Conservation (phyloP, 2,329 filamentous ascomycete species). For the Fusarium falciforme region DNA sequence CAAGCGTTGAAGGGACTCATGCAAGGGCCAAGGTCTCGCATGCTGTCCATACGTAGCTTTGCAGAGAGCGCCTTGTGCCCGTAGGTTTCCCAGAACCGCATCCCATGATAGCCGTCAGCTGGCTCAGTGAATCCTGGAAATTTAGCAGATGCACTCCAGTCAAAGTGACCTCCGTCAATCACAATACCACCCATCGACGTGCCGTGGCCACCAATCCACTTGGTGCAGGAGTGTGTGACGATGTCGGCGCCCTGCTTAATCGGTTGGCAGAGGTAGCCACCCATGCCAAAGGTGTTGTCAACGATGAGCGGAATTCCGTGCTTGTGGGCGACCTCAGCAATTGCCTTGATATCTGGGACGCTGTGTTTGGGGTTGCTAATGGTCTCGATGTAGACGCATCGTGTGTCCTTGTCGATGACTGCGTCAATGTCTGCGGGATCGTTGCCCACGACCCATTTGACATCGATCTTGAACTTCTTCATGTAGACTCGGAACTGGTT, state of each 20-base stretch:
- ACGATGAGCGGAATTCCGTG: neutral
- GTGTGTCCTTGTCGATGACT: slow-evolving; percentile 5
- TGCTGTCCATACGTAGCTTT: neutral
- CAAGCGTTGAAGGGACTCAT: neutral
- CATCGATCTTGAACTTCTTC: neutral
- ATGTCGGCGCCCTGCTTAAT: slow-evolving; percentile 73
- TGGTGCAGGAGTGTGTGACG: slow-evolving; percentile 91
- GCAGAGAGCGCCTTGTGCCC: neutral
- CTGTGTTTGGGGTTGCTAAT: slow-evolving; percentile 7
- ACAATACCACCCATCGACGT: slow-evolving; percentile 91
- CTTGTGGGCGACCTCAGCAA: neutral
- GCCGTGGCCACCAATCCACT: slow-evolving; percentile 96
- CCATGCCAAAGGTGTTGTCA: slow-evolving; percentile 1
- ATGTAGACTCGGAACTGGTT: slow-evolving; percentile 1
- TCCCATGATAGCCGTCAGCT: neutral
- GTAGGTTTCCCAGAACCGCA: slow-evolving; percentile 3
- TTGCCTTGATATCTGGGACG: slow-evolving; percentile 3
- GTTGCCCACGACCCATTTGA: neutral
- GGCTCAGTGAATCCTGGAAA: neutral
- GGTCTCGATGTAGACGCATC: slow-evolving; percentile 3
- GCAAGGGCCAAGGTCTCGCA: slow-evolving; percentile 1
- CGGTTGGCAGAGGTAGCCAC: slow-evolving; percentile 8
- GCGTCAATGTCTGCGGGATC: neutral
- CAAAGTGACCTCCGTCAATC: slow-evolving; percentile 88
- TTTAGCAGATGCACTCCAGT: slow-evolving; percentile 76